These are phyloP conservation scores for rapeseed (Brassica napus) DNA, from an alignment of 345 rosid species.

Conservation along the genomic window DNA sequence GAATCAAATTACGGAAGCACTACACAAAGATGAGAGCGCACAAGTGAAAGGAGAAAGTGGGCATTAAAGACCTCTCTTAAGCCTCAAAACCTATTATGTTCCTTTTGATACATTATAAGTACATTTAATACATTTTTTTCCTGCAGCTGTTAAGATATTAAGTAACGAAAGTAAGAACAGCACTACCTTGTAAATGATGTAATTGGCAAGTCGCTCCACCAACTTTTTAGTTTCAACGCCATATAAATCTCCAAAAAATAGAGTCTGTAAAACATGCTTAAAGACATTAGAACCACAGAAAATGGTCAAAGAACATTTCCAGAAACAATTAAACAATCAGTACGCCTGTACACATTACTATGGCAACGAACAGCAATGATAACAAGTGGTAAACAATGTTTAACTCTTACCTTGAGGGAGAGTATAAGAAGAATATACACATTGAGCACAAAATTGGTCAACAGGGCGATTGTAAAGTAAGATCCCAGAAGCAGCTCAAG, in stretches of 20 bases:
- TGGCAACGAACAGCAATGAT: neutral
- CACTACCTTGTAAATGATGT: conserved; percentile 90
- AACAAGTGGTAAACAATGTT: too few relatives aligned
- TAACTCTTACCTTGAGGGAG: neutral
- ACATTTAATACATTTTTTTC: neutral
- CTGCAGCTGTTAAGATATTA: conserved; percentile 4
- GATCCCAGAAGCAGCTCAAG: conserved; percentile 66
- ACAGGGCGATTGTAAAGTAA: conserved; percentile 42
- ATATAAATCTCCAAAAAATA: conserved; percentile 80
- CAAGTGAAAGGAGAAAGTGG: neutral
- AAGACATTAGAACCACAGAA: conserved; percentile 10
- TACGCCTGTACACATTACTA: neutral
- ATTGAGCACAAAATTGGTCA: neutral
- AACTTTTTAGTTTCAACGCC: conserved; percentile 77
- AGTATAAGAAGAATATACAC: neutral
- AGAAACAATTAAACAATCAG: neutral
- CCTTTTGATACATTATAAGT: neutral
- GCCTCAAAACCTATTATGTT: conserved; percentile 7
- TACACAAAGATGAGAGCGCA: neutral
- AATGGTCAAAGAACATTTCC: conserved; percentile 7
- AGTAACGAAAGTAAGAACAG: conserved; percentile 22
- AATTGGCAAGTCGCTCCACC: conserved; percentile 87
- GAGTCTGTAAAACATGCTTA: conserved; percentile 56
- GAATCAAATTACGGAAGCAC: neutral
- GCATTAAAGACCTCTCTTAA: conserved; percentile 8